These are phyloP conservation scores for Ascochyta pisi DNA, from an alignment of 2,329 filamentous ascomycete species.

Conservation along the genomic window DNA sequence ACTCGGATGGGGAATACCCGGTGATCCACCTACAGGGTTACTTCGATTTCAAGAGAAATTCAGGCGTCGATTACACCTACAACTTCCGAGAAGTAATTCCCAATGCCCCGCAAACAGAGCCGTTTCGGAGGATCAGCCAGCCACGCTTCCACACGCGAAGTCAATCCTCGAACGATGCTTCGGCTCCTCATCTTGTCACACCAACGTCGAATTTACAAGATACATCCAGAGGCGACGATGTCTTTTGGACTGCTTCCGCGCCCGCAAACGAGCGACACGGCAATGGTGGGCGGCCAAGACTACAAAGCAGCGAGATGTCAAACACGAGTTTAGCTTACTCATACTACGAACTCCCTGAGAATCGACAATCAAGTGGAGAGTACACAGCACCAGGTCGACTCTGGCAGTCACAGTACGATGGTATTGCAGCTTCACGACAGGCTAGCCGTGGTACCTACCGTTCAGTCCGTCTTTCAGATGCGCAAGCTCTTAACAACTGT, in stretches of 20 bases:
- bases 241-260: slow-evolving; percentile 2
- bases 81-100: slow-evolving; percentile 8
- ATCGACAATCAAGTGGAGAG: slow-evolving; percentile 33
- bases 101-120: slow-evolving; percentile 30
- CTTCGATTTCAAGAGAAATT: not conserved
- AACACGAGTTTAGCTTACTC: slow-evolving; percentile 40
- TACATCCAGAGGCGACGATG: slow-evolving; percentile 20
- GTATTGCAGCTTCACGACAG: slow-evolving; percentile 24
- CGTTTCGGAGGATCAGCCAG: slow-evolving; percentile 20
- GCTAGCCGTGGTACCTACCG: slow-evolving; percentile 28
- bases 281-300: slow-evolving; percentile 5
- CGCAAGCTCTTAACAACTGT: not conserved
- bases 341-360: slow-evolving; percentile 40
- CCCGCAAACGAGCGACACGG: not conserved
- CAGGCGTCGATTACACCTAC: not conserved
- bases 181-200: slow-evolving; percentile 13
- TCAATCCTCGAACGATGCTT: slow-evolving; percentile 33
- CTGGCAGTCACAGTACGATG: slow-evolving; percentile 32
- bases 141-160: slow-evolving; percentile 24
- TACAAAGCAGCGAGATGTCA: slow-evolving; percentile 36
- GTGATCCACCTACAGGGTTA: slow-evolving; percentile 18
- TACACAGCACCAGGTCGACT: slow-evolving; percentile 16
- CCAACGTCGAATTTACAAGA: slow-evolving; percentile 1
- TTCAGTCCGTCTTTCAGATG: slow-evolving; percentile 27
- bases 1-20: not conserved